These are phyloP conservation scores for Filobasidium floriforme DNA, from an alignment of 768 basidiomycete genomes.

Conservation along the genomic window DNA sequence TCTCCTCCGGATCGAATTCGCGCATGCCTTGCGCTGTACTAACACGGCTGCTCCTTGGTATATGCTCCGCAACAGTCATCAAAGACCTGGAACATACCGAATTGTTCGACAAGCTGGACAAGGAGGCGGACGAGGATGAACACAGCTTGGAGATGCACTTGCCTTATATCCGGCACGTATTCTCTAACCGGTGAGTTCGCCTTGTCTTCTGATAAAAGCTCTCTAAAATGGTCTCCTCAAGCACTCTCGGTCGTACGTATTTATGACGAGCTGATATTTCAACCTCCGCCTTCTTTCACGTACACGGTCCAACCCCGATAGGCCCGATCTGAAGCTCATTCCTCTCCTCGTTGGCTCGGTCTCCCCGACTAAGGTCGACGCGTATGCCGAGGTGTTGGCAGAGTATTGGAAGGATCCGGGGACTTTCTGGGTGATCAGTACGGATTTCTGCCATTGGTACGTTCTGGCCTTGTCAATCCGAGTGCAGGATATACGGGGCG, in stretches of 20 bases:
- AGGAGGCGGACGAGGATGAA: slow-evolving; percentile 75
- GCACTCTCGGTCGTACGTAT: no score
- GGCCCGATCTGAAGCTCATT: slow-evolving; percentile 67
- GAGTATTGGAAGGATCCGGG: slow-evolving; percentile 69
- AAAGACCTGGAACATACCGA: slow-evolving; percentile 58
- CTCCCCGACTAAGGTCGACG: slow-evolving; percentile 53
- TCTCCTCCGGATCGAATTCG: no score
- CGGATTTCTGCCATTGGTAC: slow-evolving; percentile 97
- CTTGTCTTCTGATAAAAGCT: background rate
- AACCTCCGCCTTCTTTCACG: no score
- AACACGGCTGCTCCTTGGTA: no score
- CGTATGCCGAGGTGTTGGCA: slow-evolving; percentile 62
- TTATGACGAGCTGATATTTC: no score
- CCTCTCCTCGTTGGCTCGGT: slow-evolving; percentile 75
- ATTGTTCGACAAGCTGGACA: slow-evolving; percentile 62
- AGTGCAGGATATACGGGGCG: background rate
- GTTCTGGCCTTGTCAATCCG: slow-evolving; percentile 24
- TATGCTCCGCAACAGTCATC: slow-evolving; percentile 56
- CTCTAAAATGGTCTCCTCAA: no score
- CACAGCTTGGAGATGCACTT: slow-evolving; percentile 98
- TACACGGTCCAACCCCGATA: no score
- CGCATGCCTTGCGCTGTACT: no score
- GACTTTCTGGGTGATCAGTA: slow-evolving; percentile 83
- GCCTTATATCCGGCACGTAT: slow-evolving; percentile 50
- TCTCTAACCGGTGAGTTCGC: slow-evolving; percentile 29